Evolutionary conservation across 75 land plant genomes (phyloP).

Genomic region (Selaginella tamariscina): DNA sequence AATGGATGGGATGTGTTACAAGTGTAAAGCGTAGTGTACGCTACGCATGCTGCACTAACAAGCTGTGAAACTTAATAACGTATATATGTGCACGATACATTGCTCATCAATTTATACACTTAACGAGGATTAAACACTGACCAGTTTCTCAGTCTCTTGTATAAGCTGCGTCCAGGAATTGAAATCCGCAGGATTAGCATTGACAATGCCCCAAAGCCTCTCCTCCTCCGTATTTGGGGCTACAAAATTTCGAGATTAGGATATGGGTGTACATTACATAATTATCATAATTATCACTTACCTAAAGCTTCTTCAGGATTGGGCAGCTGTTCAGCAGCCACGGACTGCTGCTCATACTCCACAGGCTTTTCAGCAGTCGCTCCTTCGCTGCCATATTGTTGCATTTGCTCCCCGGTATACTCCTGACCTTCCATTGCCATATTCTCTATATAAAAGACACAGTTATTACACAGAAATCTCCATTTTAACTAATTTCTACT

Average conservation of each 20-base stretch:
- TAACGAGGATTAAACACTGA: too few species aligned
- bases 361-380: background rate
- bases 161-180: conserved; percentile 85
- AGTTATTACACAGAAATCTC: too few species aligned
- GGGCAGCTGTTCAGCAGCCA: background rate
- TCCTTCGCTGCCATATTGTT: background rate
- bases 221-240: conserved; percentile 55
- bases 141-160: conserved; percentile 82
- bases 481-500: too few species aligned
- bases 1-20: too few species aligned
- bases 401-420: background rate
- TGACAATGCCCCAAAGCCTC: conserved; percentile 70
- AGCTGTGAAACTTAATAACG: too few species aligned
- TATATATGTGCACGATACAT: too few species aligned
- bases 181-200: conserved; percentile 74
- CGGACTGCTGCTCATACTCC: background rate
- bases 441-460: too few species aligned
- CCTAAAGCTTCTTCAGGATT: background rate
- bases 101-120: too few species aligned
- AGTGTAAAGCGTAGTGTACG: too few species aligned
- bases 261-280: too few species aligned
- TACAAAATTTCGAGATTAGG: background rate
- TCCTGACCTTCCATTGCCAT: background rate
- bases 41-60: too few species aligned
- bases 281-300: background rate